Percentiles rank a stretch among this genome's conserved stretches.
Evolutionary conservation across 257 asterid species (phyloP).

Genomic region (Dorcoceras hygrometricum): DNA sequence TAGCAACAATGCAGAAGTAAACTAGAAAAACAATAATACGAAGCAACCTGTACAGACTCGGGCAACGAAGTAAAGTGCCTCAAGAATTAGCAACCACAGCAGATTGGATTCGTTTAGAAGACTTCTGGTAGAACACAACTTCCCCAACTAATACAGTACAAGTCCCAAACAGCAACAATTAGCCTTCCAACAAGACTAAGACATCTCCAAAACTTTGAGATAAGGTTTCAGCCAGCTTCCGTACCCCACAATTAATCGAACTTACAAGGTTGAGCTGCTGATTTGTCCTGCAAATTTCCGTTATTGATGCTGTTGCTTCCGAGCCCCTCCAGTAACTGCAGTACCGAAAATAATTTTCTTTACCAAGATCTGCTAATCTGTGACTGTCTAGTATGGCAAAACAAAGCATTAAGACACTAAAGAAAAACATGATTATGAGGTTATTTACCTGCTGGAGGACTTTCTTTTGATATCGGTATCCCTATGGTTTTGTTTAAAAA

Average conservation of each 20-base stretch:
- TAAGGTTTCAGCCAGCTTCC: conserved; percentile 21
- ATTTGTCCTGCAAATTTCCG: conserved; percentile 24
- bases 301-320: conserved; percentile 36
- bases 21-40: neutral
- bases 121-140: neutral
- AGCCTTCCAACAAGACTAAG: conserved; percentile 22
- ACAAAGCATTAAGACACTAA: neutral
- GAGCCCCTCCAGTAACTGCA: conserved; percentile 57
- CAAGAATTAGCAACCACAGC: conserved; percentile 26
- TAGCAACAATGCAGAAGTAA: neutral
- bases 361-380: neutral
- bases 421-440: neutral
- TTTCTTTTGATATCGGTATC: conserved; percentile 81
- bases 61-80: conserved; percentile 20
- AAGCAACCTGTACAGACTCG: neutral
- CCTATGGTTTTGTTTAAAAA: conserved; percentile 40
- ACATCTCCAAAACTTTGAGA: conserved; percentile 22
- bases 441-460: conserved; percentile 75
- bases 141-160: conserved; percentile 11
- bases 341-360: neutral
- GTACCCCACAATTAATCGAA: conserved; percentile 35
- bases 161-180: conserved; percentile 24
- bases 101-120: conserved; percentile 16
- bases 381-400: neutral
- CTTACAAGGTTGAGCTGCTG: conserved; percentile 40